phyloP scores from a whole-genome alignment of 148 eudicot species.

The Salicornia ramosissima region DNA sequence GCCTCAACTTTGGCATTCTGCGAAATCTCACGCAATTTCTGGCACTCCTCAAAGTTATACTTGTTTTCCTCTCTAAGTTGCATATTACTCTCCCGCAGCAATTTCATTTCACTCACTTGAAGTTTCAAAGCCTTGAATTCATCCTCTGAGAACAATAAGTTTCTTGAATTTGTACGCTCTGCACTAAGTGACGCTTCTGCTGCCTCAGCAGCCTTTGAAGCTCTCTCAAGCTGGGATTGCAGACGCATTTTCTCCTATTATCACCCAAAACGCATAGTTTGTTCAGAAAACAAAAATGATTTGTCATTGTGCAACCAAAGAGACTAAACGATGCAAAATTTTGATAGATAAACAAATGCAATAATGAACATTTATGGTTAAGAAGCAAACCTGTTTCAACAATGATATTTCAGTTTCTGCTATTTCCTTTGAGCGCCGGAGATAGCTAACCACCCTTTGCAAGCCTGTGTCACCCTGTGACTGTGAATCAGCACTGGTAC shows the following conservation, averaged over 20 bases:
- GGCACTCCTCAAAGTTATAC: slow-evolving; percentile 88
- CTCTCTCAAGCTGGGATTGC: slow-evolving; percentile 82
- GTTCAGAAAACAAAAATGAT: background rate
- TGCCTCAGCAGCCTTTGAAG: slow-evolving; percentile 64
- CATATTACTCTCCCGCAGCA: slow-evolving; percentile 87
- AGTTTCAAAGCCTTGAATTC: slow-evolving; percentile 85
- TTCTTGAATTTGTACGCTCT: slow-evolving; percentile 65
- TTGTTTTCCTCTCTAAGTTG: slow-evolving; percentile 93
- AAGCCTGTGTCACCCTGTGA: slow-evolving; percentile 55
- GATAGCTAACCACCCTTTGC: slow-evolving; percentile 78
- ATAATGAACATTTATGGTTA: background rate
- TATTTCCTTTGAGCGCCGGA: slow-evolving; percentile 91
- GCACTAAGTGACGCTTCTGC: slow-evolving; percentile 68
- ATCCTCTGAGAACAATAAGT: slow-evolving; percentile 60
- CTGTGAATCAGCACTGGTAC: slow-evolving; percentile 29
- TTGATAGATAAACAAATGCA: background rate
- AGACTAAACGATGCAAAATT: background rate
- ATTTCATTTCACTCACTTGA: slow-evolving; percentile 77
- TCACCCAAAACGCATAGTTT: background rate
- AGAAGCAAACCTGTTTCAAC: slow-evolving; percentile 57
- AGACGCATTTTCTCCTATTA: slow-evolving; percentile 84
- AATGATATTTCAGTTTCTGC: slow-evolving; percentile 92
- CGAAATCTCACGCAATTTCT: slow-evolving; percentile 66
- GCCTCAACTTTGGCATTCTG: slow-evolving; percentile 46
- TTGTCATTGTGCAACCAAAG: background rate